Evolutionary conservation across 345 rosid genomes (phyloP).

Genomic region (Boechera divaricarpa): DNA sequence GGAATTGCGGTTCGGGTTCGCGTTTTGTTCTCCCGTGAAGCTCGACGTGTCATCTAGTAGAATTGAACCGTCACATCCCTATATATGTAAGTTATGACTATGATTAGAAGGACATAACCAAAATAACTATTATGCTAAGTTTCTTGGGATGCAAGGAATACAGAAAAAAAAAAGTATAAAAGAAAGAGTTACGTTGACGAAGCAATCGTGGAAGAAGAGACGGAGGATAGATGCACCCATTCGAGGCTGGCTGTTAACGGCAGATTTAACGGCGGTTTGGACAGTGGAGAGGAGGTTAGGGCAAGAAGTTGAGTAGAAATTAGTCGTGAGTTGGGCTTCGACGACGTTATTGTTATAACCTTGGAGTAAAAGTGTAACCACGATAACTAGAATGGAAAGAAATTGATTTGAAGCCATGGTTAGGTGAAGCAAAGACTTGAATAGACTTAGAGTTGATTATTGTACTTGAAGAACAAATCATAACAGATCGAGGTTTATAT

Average conservation of each 20-base stretch:
- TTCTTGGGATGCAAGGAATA: slow-evolving; percentile 18
- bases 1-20: slow-evolving; percentile 65
- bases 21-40: slow-evolving; percentile 84
- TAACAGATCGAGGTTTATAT: slow-evolving; percentile 49
- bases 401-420: slow-evolving; percentile 42
- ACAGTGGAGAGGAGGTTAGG: slow-evolving; percentile 61
- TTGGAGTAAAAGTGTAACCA: slow-evolving; percentile 41
- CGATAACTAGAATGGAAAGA: slow-evolving; percentile 44
- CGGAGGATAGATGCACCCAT: slow-evolving; percentile 89
- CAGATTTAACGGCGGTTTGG: slow-evolving; percentile 54
- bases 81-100: not conserved
- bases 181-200: slow-evolving; percentile 67
- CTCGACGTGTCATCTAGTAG: slow-evolving; percentile 78
- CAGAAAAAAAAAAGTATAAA: not conserved
- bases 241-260: slow-evolving; percentile 60
- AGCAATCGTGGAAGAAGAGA: slow-evolving; percentile 90
- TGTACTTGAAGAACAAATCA: slow-evolving; percentile 25
- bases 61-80: slow-evolving; percentile 92
- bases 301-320: slow-evolving; percentile 72
- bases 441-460: slow-evolving; percentile 23
- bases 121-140: not conserved
- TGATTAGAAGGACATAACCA: not conserved
- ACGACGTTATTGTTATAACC: slow-evolving; percentile 41
- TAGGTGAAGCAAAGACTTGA: slow-evolving; percentile 19
- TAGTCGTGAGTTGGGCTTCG: slow-evolving; percentile 71